These are phyloP conservation scores for Candida gorgasii DNA, from an alignment of 805 yeast genomes.

Conservation along the genomic window DNA sequence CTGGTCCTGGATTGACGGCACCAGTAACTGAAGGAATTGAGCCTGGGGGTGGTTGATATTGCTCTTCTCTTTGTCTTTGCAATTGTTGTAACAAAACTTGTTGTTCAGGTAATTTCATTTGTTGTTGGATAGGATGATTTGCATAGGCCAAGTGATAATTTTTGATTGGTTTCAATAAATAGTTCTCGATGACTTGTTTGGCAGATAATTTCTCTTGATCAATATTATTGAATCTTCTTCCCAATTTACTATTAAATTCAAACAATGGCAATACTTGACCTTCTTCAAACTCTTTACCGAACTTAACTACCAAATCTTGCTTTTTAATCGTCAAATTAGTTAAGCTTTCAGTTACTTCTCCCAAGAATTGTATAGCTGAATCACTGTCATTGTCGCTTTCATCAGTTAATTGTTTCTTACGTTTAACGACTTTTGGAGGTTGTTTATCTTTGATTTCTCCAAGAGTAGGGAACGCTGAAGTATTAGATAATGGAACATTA, in stretches of 20 bases:
- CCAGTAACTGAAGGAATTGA: constrained; percentile 17
- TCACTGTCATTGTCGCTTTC: constrained; percentile 46
- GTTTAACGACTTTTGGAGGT: constrained; percentile 30
- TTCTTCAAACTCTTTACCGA: constrained; percentile 22
- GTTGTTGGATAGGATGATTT: constrained; percentile 43
- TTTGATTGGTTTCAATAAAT: constrained; percentile 41
- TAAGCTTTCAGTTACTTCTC: constrained; percentile 46
- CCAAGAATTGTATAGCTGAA: constrained; percentile 48
- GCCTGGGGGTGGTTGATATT: constrained; percentile 28
- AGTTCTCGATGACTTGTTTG: constrained; percentile 42
- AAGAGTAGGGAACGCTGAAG: constrained; percentile 61
- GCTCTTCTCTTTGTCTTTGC: constrained; percentile 37
- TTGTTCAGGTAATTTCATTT: constrained; percentile 37
- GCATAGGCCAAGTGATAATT: constrained; percentile 48
- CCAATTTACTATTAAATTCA: constrained; percentile 40
- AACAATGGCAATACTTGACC: constrained; percentile 46
- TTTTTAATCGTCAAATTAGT: constrained; percentile 35
- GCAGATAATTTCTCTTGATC: constrained; percentile 36
- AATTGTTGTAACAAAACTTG: constrained; percentile 35
- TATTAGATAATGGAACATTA: constrained; percentile 41
- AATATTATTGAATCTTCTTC: constrained; percentile 29
- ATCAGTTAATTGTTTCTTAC: constrained; percentile 41
- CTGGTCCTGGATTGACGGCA: not conserved
- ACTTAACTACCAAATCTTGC: constrained; percentile 42
- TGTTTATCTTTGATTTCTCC: constrained; percentile 46